Base-by-base conservation (phyloP, 163 green algal genomes). In the Coccomyxa subellipsoidea region DNA sequence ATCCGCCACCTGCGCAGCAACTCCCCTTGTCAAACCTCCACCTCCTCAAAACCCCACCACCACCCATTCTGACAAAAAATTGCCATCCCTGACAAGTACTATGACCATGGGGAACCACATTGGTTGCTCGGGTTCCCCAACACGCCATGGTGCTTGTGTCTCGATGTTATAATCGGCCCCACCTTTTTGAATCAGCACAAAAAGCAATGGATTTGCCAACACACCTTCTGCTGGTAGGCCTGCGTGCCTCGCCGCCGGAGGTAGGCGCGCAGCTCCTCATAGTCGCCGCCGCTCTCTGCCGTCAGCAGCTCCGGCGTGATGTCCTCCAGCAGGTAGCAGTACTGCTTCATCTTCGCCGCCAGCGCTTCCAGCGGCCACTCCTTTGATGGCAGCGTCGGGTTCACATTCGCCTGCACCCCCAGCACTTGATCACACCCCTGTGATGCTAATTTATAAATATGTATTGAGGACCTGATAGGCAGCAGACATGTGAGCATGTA, bases 331-430 rank as follows among this genome's bases (percentile, higher is more conserved):
- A 96, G 78, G 71, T 90, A 90, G 89, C 96, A 99, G 89, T 98
- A 99, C 90, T 98, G 95, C 79, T 90, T 86, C 89, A 98, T 92
- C 89, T 99, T 97, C 72, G 77, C 86, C 8, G 90, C 93, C 36
- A 99, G 89, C 10, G 86, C 81, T 47, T 98, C 94, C 54, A 98
- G 84, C 25, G 86, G 82, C 95, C 96, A 99, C 83, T 96, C 88
- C 27, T 92, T 80, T 21, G 87, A 79, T 2, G 93, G 89, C n/a
- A 90, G 69, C 12, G 85, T 80, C 1, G 85, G 73, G 80, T 97
- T 90, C 25, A 99, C 86, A 88, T 99, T 99, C 54, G 96, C 96
- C 91, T 95, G 84, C 31, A 59, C 12, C 8, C 25, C 6, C 40
- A 3, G 15, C n/a, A 35, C 66, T 73, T n/a, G n/a, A n/a, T n/a